These are phyloP conservation scores for Phytophthora idaei DNA, from an alignment of 352 stramenopile genomes.

Conservation along the genomic window DNA sequence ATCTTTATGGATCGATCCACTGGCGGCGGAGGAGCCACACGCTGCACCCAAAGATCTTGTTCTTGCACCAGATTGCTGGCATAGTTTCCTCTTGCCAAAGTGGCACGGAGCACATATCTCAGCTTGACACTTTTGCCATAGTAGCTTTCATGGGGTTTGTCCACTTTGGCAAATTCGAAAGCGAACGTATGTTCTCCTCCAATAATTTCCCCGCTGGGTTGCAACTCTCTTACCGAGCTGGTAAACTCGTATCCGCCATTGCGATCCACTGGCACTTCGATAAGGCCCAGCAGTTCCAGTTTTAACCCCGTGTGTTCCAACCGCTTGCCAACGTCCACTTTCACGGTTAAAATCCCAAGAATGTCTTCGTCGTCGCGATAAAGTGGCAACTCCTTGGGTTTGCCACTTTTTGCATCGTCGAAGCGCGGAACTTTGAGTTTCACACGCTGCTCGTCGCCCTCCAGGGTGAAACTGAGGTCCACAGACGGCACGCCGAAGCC, in stretches of 20 bases:
- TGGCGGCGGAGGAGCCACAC: slow-evolving; percentile 55
- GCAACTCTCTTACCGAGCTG: slow-evolving; percentile 89
- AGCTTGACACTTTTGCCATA: slow-evolving; percentile 95
- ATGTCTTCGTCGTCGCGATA: slow-evolving; percentile 65
- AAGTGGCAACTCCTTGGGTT: slow-evolving; percentile 52
- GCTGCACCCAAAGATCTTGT: slow-evolving; percentile 95
- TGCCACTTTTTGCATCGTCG: slow-evolving; percentile 33
- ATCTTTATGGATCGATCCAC: slow-evolving; percentile 97
- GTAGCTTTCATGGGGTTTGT: slow-evolving; percentile 97
- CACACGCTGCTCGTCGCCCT: slow-evolving; percentile 35
- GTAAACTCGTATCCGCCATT: slow-evolving; percentile 92
- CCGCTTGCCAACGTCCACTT: slow-evolving; percentile 89
- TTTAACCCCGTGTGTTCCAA: slow-evolving; percentile 97
- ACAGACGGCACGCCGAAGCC: slow-evolving; percentile 53
- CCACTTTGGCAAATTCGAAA: slow-evolving; percentile 95
- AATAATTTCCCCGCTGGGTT: slow-evolving; percentile 76
- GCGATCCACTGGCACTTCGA: slow-evolving; percentile 89
- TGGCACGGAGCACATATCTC: slow-evolving; percentile 96
- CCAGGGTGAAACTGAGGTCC: slow-evolving; percentile 46
- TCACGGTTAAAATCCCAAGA: slow-evolving; percentile 66
- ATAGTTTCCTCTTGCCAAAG: slow-evolving; percentile 90
- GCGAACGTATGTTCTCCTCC: slow-evolving; percentile 64
- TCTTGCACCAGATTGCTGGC: slow-evolving; percentile 91
- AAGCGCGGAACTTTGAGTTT: slow-evolving; percentile 25
- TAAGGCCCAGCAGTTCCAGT: slow-evolving; percentile 95